phyloP scores from a whole-genome alignment of 1,284 basidiomycete genomes.

The Rhodotorula sp. region DNA sequence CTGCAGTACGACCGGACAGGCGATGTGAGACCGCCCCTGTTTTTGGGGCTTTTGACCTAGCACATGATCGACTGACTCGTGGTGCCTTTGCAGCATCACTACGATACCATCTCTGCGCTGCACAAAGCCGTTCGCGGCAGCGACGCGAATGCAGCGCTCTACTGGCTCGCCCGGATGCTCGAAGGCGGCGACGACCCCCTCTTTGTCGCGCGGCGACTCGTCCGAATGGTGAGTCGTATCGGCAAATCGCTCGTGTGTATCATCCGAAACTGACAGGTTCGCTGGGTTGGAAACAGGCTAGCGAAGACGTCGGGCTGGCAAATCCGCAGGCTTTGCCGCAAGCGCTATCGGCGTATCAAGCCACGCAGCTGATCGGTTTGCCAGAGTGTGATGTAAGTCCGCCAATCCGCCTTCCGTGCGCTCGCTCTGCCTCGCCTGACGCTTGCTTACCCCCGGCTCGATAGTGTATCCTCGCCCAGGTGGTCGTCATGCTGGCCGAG shows the following conservation, averaged over 20 bases:
- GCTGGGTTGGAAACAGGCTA: conserved; percentile 37
- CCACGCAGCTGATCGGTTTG: conserved; percentile 79
- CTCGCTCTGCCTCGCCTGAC: not conserved
- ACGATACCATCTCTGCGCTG: conserved; percentile 57
- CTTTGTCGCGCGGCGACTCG: conserved; percentile 75
- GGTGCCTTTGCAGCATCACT: conserved; percentile 51
- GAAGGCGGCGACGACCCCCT: conserved; percentile 83
- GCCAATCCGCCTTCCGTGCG: not conserved
- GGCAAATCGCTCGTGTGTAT: not conserved
- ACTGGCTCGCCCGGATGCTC: conserved; percentile 82
- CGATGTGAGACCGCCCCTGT: conserved; percentile 50
- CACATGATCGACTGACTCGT: not conserved
- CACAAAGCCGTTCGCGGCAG: conserved; percentile 83
- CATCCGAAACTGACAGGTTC: conserved; percentile 1
- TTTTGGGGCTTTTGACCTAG: no score
- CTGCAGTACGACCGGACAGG: conserved; percentile 68
- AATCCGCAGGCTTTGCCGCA: conserved; percentile 48
- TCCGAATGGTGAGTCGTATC: conserved; percentile 63
- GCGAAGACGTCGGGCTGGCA: conserved; percentile 50
- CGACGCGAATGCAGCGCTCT: conserved; percentile 76
- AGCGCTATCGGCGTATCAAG: conserved; percentile 74
- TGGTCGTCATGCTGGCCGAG: conserved; percentile 76
- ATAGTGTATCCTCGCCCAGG: conserved; percentile 62
- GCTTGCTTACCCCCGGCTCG: not conserved
- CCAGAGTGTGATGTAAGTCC: conserved; percentile 52